A percentile compares a stretch with the other conserved stretches of the same genome.
Evolutionary conservation across 1,284 basidiomycete species (phyloP).

Genomic region (Rugiboletus extremiorientalis): DNA sequence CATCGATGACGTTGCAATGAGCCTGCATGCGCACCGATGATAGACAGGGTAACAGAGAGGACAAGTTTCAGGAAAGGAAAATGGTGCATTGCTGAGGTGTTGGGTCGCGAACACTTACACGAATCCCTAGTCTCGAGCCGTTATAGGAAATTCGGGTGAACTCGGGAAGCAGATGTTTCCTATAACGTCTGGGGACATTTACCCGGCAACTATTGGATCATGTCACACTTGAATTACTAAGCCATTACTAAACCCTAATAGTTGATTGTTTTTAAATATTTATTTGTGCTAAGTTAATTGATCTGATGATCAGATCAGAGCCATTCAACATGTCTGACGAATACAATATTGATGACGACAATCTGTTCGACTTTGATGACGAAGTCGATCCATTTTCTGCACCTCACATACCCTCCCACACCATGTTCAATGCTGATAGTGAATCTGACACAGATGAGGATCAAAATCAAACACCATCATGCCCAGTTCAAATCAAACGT

Average conservation of each 20-base stretch:
- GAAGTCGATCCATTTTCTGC: not conserved
- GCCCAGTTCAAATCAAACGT: not conserved
- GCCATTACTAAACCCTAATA: not conserved
- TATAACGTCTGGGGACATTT: conserved; percentile 5
- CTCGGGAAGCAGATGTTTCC: too few species aligned
- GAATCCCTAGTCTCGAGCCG: too few species aligned
- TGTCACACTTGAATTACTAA: too few species aligned
- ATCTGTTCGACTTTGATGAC: conserved; percentile 2
- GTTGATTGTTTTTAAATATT: too few species aligned
- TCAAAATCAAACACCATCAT: not conserved
- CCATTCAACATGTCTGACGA: not conserved
- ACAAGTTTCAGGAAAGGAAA: not conserved
- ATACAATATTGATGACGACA: not conserved
- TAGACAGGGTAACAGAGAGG: not conserved
- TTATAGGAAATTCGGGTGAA: too few species aligned
- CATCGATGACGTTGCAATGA: conserved; percentile 5
- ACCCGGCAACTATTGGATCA: not conserved
- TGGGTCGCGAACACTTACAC: not conserved
- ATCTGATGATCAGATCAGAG: not conserved
- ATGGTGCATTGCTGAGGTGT: not conserved
- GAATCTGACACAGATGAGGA: not conserved
- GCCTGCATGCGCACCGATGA: conserved; percentile 1
- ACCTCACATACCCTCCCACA: not conserved
- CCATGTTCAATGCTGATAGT: not conserved
- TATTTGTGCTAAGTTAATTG: too few species aligned